Evolutionary conservation across 805 yeast genomes (phyloP).

Genomic region (Pichia heedii): DNA sequence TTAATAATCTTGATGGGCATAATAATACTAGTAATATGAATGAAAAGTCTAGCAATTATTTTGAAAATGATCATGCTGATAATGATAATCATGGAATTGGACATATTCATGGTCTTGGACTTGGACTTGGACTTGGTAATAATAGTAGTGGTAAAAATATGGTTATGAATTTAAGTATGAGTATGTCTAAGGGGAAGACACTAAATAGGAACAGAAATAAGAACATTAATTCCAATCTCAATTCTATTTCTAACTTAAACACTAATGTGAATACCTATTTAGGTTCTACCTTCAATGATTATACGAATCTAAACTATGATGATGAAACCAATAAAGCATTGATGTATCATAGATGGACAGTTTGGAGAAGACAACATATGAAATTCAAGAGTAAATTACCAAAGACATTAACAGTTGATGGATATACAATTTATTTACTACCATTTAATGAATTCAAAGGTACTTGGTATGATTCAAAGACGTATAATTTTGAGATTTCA

Average conservation of each 20-base stretch:
- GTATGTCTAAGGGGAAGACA: background rate
- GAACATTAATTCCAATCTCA: background rate
- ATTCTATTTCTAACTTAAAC: no score
- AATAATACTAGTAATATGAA: background rate
- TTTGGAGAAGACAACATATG: slow-evolving; percentile 83
- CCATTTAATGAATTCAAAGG: slow-evolving; percentile 68
- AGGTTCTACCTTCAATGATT: no score
- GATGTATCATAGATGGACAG: slow-evolving; percentile 72
- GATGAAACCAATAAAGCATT: slow-evolving; percentile 6
- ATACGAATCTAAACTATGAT: no score
- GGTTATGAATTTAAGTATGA: background rate
- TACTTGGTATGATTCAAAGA: slow-evolving; percentile 63
- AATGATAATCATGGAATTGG: background rate
- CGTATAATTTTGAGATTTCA: slow-evolving; percentile 77
- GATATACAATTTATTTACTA: slow-evolving; percentile 83
- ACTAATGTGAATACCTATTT: no score
- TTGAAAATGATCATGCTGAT: no score
- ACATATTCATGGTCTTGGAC: background rate
- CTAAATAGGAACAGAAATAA: background rate
- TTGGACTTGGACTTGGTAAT: background rate
- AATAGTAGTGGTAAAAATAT: background rate
- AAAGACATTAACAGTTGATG: slow-evolving; percentile 79
- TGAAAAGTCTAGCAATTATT: no score
- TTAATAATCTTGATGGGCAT: background rate
- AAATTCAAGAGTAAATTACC: slow-evolving; percentile 75